Conservation (phyloP, 2,329 filamentous ascomycete species). For the Pseudonectria buxi region DNA sequence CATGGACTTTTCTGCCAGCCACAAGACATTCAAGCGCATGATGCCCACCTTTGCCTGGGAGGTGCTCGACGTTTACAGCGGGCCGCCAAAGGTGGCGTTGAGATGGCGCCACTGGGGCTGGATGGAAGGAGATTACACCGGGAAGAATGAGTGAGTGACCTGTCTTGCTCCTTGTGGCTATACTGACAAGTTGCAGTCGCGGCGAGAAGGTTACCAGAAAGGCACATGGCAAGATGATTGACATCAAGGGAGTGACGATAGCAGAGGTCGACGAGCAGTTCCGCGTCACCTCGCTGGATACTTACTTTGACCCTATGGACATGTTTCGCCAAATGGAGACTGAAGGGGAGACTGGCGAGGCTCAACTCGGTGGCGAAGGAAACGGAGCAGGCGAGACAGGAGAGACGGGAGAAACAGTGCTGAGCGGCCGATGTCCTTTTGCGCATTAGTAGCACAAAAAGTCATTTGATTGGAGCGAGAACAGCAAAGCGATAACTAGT, state of each 20-base stretch:
- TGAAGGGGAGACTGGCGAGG: too few relatives aligned
- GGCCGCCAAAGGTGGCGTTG: conserved; percentile 55
- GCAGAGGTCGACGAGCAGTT: conserved; percentile 56
- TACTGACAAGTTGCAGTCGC: conserved; percentile 34
- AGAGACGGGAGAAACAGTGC: too few relatives aligned
- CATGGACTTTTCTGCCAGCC: conserved; percentile 55
- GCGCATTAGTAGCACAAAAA: too few relatives aligned
- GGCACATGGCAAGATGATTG: conserved; percentile 53
- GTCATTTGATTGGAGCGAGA: too few relatives aligned
- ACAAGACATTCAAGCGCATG: conserved; percentile 67
- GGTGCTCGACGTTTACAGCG: conserved; percentile 60
- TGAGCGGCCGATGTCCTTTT: too few relatives aligned
- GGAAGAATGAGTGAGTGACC: conserved; percentile 52
- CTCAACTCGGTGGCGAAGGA: too few relatives aligned
- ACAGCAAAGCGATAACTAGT: too few relatives aligned
- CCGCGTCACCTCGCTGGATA: conserved; percentile 51
- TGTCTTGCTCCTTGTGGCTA: neutral
- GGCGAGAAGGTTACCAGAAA: conserved; percentile 57
- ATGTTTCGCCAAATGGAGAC: conserved; percentile 57
- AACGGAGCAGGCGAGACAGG: too few relatives aligned
- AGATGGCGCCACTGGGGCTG: conserved; percentile 63
- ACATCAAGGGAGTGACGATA: conserved; percentile 57
- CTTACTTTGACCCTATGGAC: conserved; percentile 59
- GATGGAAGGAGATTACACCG: conserved; percentile 61
- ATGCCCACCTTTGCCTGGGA: conserved; percentile 69